Percentiles rank a stretch among this genome's conserved stretches.
These are phyloP conservation scores for Zygnema circumcarinatum DNA, from an alignment of 139 green algal genomes.

Conservation along the genomic window DNA sequence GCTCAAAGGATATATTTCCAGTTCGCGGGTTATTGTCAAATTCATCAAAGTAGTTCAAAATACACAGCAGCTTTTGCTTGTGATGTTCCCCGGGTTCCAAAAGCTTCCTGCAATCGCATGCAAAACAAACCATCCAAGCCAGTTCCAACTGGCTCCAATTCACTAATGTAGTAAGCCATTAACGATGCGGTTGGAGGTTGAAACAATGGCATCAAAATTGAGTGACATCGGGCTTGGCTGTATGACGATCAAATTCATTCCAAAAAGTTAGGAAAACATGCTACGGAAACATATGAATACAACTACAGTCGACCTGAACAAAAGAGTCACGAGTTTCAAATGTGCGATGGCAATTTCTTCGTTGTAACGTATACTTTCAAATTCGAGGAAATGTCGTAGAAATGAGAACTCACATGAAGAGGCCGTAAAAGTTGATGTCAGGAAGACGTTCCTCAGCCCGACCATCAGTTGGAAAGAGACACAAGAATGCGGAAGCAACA, in stretches of 20 bases:
- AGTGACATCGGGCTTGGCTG: neutral
- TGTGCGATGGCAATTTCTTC: neutral
- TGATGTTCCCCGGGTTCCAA: slow-evolving; percentile 15
- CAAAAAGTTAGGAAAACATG: neutral
- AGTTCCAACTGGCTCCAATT: too few relatives aligned
- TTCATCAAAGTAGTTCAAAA: slow-evolving; percentile 46
- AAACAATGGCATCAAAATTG: neutral
- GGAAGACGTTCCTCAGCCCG: slow-evolving; percentile 35
- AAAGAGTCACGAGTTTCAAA: neutral
- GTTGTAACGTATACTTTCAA: neutral
- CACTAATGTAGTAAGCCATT: too few relatives aligned
- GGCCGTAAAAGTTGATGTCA: slow-evolving; percentile 44
- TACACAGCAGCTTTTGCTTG: slow-evolving; percentile 37
- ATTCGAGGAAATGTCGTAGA: neutral
- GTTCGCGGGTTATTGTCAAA: neutral
- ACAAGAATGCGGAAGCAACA: slow-evolving; percentile 41
- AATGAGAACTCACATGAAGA: slow-evolving; percentile 35
- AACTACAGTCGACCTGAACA: neutral
- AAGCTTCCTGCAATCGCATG: neutral
- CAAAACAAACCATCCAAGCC: neutral
- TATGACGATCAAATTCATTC: neutral
- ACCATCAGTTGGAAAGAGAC: slow-evolving; percentile 34
- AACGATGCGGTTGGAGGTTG: too few relatives aligned
- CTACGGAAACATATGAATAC: neutral
- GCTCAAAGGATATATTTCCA: slow-evolving; percentile 46